phyloP scores from a whole-genome alignment of 495 filamentous ascomycete species.

The Tuber magnatum region DNA sequence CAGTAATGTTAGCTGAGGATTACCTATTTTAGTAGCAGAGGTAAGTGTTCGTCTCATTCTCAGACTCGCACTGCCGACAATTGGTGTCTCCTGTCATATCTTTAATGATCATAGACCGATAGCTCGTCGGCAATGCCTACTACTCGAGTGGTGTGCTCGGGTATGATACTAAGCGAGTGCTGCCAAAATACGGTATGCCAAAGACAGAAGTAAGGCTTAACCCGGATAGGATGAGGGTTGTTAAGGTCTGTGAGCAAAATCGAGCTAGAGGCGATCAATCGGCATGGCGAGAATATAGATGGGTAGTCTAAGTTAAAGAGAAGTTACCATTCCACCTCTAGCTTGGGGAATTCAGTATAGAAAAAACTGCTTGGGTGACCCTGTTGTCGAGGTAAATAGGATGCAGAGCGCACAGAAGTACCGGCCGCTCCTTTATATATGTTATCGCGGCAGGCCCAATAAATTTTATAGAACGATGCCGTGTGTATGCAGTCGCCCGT shows the following conservation, averaged over 20 bases:
- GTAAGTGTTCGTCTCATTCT: background rate
- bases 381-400: background rate
- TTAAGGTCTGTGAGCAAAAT: background rate
- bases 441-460: no score
- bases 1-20: background rate
- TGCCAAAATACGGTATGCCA: background rate
- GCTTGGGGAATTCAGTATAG: background rate
- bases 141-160: background rate
- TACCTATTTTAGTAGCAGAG: background rate
- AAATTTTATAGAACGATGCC: no score
- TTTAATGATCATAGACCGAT: background rate
- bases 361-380: background rate
- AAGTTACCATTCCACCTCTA: background rate
- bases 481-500: no score
- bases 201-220: background rate
- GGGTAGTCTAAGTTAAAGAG: background rate
- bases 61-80: background rate
- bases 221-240: background rate
- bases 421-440: no score
- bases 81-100: background rate
- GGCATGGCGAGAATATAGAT: background rate
- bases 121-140: background rate
- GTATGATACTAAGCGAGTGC: background rate
- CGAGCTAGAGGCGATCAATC: background rate
- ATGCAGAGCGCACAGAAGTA: no score